Evolutionary conservation across 345 rosid genomes (phyloP).

Genomic region (Linum trigynum): DNA sequence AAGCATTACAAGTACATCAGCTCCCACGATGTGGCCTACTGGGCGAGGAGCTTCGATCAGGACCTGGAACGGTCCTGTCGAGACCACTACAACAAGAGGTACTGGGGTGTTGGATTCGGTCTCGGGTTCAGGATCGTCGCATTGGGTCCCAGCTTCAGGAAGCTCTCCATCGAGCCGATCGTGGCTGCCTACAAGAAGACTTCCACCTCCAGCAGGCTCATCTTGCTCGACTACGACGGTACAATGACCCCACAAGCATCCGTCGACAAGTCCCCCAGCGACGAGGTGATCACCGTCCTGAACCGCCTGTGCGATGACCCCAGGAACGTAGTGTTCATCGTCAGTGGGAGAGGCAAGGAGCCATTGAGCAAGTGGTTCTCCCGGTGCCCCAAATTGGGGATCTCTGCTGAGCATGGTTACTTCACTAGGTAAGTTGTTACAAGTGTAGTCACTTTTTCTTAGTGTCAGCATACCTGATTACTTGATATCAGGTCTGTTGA

Average conservation of each 20-base stretch:
- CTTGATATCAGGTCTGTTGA: slow-evolving; percentile 4
- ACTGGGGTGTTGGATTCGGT: slow-evolving; percentile 71
- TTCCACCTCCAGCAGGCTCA: slow-evolving; percentile 45
- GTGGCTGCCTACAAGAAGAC: slow-evolving; percentile 44
- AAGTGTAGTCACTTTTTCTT: background rate
- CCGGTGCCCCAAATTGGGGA: slow-evolving; percentile 52
- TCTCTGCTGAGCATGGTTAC: slow-evolving; percentile 85
- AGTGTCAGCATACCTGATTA: background rate
- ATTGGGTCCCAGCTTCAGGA: slow-evolving; percentile 55
- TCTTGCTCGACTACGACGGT: slow-evolving; percentile 81
- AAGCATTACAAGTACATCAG: slow-evolving; percentile 78
- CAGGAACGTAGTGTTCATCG: slow-evolving; percentile 56
- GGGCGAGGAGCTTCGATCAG: slow-evolving; percentile 71
- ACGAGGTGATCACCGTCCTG: slow-evolving; percentile 43
- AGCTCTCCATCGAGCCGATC: slow-evolving; percentile 41
- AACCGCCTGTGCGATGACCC: slow-evolving; percentile 63
- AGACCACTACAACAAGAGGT: slow-evolving; percentile 58
- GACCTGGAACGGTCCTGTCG: slow-evolving; percentile 68
- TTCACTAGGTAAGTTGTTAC: slow-evolving; percentile 44
- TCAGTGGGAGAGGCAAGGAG: slow-evolving; percentile 78
- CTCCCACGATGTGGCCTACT: slow-evolving; percentile 67
- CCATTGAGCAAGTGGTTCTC: slow-evolving; percentile 63
- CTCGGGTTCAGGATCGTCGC: slow-evolving; percentile 64
- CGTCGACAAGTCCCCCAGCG: slow-evolving; percentile 48
- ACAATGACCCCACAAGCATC: slow-evolving; percentile 50